A percentile compares a stretch with the other conserved stretches of the same genome.
These are phyloP conservation scores for Trichophyton simii DNA, from an alignment of 2,329 filamentous ascomycete genomes.

Conservation along the genomic window DNA sequence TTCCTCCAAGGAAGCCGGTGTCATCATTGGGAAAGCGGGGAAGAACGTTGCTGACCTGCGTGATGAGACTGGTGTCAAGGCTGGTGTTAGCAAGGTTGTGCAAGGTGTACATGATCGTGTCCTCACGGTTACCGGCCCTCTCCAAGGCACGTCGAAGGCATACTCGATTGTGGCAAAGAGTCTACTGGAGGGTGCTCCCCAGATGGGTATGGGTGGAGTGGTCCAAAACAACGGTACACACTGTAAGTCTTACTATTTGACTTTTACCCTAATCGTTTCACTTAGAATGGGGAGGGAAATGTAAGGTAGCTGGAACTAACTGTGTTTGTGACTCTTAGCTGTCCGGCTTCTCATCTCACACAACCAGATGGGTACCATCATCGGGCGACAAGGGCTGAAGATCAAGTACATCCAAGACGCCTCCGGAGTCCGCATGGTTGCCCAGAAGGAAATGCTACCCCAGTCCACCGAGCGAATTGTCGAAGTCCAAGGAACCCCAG, in stretches of 20 bases:
- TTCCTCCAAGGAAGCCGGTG: conserved; percentile 95
- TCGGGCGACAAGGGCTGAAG: conserved; percentile 88
- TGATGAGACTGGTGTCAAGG: conserved; percentile 95
- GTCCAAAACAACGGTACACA: conserved; percentile 82
- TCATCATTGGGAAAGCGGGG: conserved; percentile 97
- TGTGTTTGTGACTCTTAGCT: conserved; percentile 42
- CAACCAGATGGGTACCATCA: conserved; percentile 99
- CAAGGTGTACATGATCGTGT: conserved; percentile 95
- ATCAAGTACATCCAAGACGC: conserved; percentile 99
- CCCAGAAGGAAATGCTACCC: conserved; percentile 98
- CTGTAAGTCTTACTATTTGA: conserved; percentile 49
- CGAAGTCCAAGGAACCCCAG: conserved; percentile 87
- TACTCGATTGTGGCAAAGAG: conserved; percentile 89
- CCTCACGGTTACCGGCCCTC: conserved; percentile 81
- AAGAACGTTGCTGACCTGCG: conserved; percentile 96
- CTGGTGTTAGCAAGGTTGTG: conserved; percentile 96
- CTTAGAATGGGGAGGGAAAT: no score
- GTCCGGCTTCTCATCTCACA: conserved; percentile 97
- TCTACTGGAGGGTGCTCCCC: conserved; percentile 80
- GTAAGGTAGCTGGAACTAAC: conserved; percentile 5
- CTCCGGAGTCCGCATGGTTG: conserved; percentile 96
- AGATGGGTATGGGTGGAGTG: conserved; percentile 91
- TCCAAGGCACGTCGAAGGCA: conserved; percentile 78
- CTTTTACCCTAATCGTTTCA: background rate
- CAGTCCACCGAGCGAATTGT: conserved; percentile 98